Base-by-base conservation (phyloP, 352 stramenopile species). In the Halophytophthora polymorphica region DNA sequence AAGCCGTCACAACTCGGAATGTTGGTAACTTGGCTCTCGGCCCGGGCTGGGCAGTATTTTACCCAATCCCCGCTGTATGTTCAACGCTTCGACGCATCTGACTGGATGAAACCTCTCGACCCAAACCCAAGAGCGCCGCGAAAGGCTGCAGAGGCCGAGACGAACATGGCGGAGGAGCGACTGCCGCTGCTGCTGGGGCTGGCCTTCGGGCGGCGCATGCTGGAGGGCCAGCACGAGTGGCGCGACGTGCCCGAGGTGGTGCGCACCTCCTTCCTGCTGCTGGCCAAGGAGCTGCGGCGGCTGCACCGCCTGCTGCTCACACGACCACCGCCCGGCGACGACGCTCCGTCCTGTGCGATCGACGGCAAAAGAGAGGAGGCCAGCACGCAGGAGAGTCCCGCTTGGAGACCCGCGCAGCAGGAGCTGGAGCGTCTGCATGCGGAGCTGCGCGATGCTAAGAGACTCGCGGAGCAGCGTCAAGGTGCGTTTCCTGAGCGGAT, bases 231-330 rank as follows among this genome's bases (percentile, higher is more conserved):
- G n/a, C 62, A 56, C 3, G 74, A 83, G 49, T 88, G 77, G 77
- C 21, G 18, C 1, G 63, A 62, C 34, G 73, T 84, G 7, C 50
- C 64, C 1, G 62, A 70, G 12, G 77, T 84, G 15, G 58, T 88
- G 23, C 73, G 77, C 29, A 76, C 64, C 51, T 76, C 74, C 19
- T 76, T 88, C 22, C 47, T 83, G 35, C 40, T 86, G 14, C 38
- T 88, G 28, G 64, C 72, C 8, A 64, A 77, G 37, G 70, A 78
- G 35, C 19, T 85, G 28, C 61, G 52, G n/a, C 60, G 56, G 19
- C 53, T 68, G 14, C 50, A 43, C 36, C 50, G 35, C 1, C 28
- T 60, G 8, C 11, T 66, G 42, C 10, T 33, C 19, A 29, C 25
- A 33, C 58, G 63, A 29, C 35, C 18, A 14, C 38, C 41, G 31